A percentile compares a stretch with the other conserved stretches of the same genome.
phyloP scores from a whole-genome alignment of 1,284 basidiomycete species.

The Leccinum fuscescens region DNA sequence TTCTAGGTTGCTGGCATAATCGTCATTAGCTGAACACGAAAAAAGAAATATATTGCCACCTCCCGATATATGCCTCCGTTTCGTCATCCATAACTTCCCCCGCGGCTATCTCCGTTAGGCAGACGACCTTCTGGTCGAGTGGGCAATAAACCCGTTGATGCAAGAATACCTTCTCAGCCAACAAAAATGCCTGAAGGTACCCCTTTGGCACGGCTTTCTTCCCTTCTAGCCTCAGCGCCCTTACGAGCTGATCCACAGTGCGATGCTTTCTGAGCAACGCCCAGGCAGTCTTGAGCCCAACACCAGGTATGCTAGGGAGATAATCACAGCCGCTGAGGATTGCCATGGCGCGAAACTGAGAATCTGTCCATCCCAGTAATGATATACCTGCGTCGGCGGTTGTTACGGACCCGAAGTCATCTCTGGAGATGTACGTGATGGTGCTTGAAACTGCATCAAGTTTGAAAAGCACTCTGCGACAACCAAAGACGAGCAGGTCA shows the following conservation, averaged over 20 bases:
- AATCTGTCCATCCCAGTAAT: constrained; percentile 85
- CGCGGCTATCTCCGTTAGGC: constrained; percentile 59
- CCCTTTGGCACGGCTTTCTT: constrained; percentile 77
- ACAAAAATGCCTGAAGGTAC: constrained; percentile 70
- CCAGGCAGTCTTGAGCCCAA: constrained; percentile 96
- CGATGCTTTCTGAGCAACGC: constrained; percentile 80
- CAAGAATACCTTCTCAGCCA: constrained; percentile 91
- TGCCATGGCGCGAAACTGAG: constrained; percentile 91
- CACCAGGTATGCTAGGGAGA: constrained; percentile 87
- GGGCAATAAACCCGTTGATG: constrained; percentile 95
- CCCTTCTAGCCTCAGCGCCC: constrained; percentile 79
- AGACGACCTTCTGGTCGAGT: constrained; percentile 57
- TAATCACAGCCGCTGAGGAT: constrained; percentile 99
- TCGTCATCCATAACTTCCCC: constrained; percentile 55
- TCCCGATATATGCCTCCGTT: constrained; percentile 74
- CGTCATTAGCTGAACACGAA: constrained; percentile 10
- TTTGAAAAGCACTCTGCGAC: constrained; percentile 84
- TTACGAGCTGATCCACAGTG: constrained; percentile 85
- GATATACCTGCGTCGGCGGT: constrained; percentile 63
- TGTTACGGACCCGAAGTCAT: constrained; percentile 70
- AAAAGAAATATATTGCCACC: constrained; percentile 39
- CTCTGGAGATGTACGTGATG: constrained; percentile 78
- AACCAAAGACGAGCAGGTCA: constrained; percentile 96
- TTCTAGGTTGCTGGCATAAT: constrained; percentile 52
- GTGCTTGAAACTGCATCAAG: constrained; percentile 73